Evolutionary conservation across 2,329 filamentous ascomycete genomes (phyloP), one percentile per base, ranked within the genome.

Genomic region (Apiospora aurea): DNA sequence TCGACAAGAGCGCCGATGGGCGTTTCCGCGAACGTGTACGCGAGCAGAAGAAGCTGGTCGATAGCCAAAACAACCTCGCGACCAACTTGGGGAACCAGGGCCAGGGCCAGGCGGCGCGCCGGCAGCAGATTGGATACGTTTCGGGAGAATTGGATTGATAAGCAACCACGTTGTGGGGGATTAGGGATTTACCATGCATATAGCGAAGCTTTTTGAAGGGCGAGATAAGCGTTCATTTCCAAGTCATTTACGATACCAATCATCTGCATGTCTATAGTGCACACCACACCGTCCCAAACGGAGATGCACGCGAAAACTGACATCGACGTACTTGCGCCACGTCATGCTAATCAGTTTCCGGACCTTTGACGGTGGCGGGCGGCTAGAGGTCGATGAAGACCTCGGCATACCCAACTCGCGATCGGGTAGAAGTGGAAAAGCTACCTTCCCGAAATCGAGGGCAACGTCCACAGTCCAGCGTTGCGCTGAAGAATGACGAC

Each of bases 91-190:
- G 79, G 4, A 74, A 71, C 46, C 41, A 80, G 8, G 79, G 79
- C n/a, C 78, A 81, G 16, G 80, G 79, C n/a, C 78, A 81, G 16
- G 80, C 79, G 18, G 79, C 78, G 57, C 80, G 86, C 75, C 83
- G 85, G 73, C 57, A 88, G 81, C 86, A 88, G 81, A 87, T 89
- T 81, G 88, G 88, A n/a, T 90, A 84, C 74, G 83, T 90, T 44
- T 85, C 85, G 66, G 84, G 83, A 67, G 88, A 89, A 80, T 72
- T 89, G 77, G 84, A 84, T 73, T 87, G 44, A 68, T 64, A 41
- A 64, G 57, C 34, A 64, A 26, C 26, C n/a, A 26, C 10, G 18
- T n/a, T 49, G 21, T 49, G 6, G 18, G n/a, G 21, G 7, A n/a
- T 49, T 49, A 8, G 46, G 46, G 46, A 11, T 43, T 43, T 67